Percentiles rank a stretch among this genome's conserved stretches.
These are phyloP conservation scores for Hypholoma fasciculare DNA, from an alignment of 768 basidiomycete genomes.

Conservation along the genomic window DNA sequence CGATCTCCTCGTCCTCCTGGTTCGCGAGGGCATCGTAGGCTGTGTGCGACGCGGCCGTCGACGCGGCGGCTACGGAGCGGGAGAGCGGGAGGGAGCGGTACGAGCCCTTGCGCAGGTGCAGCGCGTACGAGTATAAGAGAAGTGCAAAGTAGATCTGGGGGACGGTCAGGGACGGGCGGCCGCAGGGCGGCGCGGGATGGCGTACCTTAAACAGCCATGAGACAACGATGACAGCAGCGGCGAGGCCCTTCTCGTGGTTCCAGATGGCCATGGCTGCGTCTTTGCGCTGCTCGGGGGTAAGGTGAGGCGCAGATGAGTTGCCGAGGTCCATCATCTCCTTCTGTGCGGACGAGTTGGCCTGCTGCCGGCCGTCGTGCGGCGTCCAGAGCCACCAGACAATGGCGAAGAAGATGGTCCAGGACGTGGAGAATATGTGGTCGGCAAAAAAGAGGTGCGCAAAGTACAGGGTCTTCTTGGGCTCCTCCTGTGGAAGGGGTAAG, in stretches of 20 bases:
- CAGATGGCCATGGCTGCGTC: conserved; percentile 81
- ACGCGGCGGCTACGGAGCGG: conserved; percentile 37
- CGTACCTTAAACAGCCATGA: conserved; percentile 91
- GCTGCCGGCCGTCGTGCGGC: conserved; percentile 85
- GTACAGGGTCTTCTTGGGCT: conserved; percentile 78
- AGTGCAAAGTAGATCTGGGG: conserved; percentile 86
- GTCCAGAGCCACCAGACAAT: conserved; percentile 89
- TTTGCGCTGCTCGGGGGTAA: conserved; percentile 66
- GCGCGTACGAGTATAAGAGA: conserved; percentile 89
- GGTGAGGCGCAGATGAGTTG: conserved; percentile 47
- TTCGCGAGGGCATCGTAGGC: conserved; percentile 42
- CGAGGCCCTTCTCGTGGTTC: conserved; percentile 86
- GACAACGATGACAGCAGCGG: conserved; percentile 70
- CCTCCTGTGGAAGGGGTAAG: conserved; percentile 63
- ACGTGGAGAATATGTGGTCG: conserved; percentile 87
- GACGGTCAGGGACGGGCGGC: conserved; percentile 8
- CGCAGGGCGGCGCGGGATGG: not conserved
- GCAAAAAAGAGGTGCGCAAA: conserved; percentile 92
- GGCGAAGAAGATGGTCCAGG: conserved; percentile 92
- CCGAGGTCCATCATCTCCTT: conserved; percentile 74
- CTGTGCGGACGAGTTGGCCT: conserved; percentile 86
- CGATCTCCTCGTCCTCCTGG: conserved; percentile 64
- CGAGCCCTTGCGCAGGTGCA: conserved; percentile 88
- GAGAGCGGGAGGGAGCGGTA: conserved; percentile 78
- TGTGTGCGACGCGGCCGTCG: conserved; percentile 28